phyloP scores from a whole-genome alignment of 2,329 filamentous ascomycete species.

The Aspergillus neoniger region DNA sequence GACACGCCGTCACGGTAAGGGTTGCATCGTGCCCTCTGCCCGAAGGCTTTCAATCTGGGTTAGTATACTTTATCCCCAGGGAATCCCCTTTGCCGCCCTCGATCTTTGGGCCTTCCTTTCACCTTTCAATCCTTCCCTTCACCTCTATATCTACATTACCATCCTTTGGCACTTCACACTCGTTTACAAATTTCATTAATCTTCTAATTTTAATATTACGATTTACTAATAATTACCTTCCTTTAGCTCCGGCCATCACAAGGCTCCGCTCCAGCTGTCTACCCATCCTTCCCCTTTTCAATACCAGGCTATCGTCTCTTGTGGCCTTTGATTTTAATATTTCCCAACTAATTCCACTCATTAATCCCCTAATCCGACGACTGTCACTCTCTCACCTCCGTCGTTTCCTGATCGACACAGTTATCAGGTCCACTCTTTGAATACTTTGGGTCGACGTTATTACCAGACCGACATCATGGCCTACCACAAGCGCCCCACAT shows the following conservation, averaged over 20 bases:
- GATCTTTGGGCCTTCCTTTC: constrained; percentile 11
- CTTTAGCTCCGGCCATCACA: constrained; percentile 36
- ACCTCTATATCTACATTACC: constrained; percentile 14
- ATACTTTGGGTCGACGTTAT: constrained; percentile 25
- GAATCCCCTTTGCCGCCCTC: constrained; percentile 23
- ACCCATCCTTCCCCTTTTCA: constrained; percentile 31
- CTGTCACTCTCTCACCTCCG: constrained; percentile 54
- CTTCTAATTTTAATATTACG: constrained; percentile 26
- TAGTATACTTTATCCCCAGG: constrained; percentile 36
- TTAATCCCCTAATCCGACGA: constrained; percentile 51
- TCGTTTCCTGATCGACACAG: constrained; percentile 42
- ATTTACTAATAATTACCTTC: constrained; percentile 33
- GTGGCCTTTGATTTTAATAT: constrained; percentile 49
- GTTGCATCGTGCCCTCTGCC: constrained; percentile 44
- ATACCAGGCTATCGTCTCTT: constrained; percentile 44
- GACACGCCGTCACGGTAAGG: constrained; percentile 47
- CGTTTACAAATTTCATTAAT: constrained; percentile 12
- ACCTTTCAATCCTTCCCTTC: constrained; percentile 18
- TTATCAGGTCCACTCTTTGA: constrained; percentile 48
- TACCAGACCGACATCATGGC: constrained; percentile 52
- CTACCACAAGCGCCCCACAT: constrained; percentile 53
- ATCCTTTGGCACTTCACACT: constrained; percentile 3
- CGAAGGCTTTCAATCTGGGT: constrained; percentile 46
- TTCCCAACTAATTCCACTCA: constrained; percentile 61
- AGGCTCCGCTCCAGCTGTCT: constrained; percentile 32